phyloP scores from a whole-genome alignment of 176 grass and related monocot species.

The Coix lacrymajobi region DNA sequence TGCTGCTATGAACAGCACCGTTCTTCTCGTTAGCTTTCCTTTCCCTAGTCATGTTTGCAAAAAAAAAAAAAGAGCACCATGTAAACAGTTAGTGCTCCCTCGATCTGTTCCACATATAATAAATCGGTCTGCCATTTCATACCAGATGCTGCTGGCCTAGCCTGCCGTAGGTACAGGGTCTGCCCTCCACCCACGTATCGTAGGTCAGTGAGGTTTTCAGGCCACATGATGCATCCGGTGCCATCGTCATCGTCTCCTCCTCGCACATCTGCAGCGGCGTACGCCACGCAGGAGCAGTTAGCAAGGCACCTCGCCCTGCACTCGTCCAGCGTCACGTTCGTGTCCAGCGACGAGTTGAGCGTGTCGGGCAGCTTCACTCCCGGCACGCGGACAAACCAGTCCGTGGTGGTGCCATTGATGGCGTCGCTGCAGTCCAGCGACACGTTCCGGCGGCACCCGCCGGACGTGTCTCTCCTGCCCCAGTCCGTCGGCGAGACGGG shows the following conservation, averaged over 20 bases:
- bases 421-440: background rate
- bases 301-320: conserved; percentile 22
- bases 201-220: background rate
- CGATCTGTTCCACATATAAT: too few relatives aligned
- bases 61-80: background rate
- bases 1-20: background rate
- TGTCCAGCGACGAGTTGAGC: background rate
- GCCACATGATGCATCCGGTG: background rate
- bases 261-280: background rate
- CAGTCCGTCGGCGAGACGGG: conserved; percentile 1
- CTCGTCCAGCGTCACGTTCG: background rate
- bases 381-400: background rate
- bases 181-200: background rate
- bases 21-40: background rate
- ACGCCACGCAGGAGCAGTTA: conserved; percentile 46
- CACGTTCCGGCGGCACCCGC: conserved; percentile 27
- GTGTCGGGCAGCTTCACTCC: conserved; percentile 36
- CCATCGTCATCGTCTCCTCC: background rate
- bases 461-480: background rate
- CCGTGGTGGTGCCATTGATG: background rate
- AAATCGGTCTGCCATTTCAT: background rate
- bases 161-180: background rate
- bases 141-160: background rate
- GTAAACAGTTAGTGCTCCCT: too few relatives aligned
- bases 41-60: background rate